Base-by-base conservation (phyloP, 164 flowering plant genomes). In the Nymphaea thermarum region DNA sequence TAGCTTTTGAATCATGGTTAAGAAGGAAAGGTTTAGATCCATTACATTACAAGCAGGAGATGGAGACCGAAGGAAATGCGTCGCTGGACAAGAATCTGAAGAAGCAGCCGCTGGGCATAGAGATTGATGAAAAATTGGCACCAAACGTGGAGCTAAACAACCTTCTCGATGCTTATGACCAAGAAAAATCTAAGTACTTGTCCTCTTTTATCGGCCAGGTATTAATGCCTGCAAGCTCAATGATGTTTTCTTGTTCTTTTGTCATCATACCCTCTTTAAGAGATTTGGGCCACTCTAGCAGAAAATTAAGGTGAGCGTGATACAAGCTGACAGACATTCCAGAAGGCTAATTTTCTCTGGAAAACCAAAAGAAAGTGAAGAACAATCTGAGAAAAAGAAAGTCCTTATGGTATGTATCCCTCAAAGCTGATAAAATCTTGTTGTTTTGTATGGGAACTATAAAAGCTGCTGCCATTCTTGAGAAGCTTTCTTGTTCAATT, bases 141-240 rank as follows among this genome's bases (percentile, higher is more conserved):
- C 73, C 81, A 44, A 79, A 82, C 74, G 82, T 82, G 86, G 81
- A 82, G 74, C 67, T 90, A 75, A 93, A 88, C 66, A 93, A 91
- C 72, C 92, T 94, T 78, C 88, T 86, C 15, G 77, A 68, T 73
- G 78, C 85, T 45, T 94, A 94, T 75, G 89, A 88, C 68, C 86
- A 86, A 75, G 93, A 94, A 78, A 94, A 94, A 75, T 74, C 79
- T 43, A 85, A 84, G 66, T 87, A 84, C 83, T 77, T 94, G 68
- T 87, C 96, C 68, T 88, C 96, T 15, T 94, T 87, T 79, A 75
- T 94, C 79, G 94, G 96, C 61, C 95, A 86, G 97, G 99, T 91
- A 66, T 70, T 85, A 67, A 66, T 42, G 25, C 69, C 65, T 44
- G 53, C 53, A 5, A 61, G 14, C 6, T 15, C 8, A 1, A 61